Evolutionary conservation across 2,329 filamentous ascomycete genomes (phyloP).

Genomic region (Davidsoniella neocaledoniae): DNA sequence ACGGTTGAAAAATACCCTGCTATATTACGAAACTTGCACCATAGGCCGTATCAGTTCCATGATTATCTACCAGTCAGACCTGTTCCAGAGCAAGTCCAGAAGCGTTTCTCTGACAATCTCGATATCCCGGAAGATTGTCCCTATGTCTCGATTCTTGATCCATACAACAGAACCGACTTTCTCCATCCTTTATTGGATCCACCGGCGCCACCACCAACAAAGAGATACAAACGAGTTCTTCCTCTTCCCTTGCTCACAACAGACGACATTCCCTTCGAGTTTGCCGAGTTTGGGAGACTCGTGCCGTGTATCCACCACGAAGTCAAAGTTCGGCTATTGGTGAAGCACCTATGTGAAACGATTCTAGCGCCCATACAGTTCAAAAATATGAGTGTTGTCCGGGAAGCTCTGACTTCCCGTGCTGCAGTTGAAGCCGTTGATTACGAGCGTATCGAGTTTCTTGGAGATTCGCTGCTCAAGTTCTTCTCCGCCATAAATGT

Average conservation of each 20-base stretch:
- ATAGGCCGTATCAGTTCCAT: constrained; percentile 26
- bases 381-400: constrained; percentile 34
- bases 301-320: constrained; percentile 58
- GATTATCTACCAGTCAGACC: constrained; percentile 29
- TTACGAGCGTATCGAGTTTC: constrained; percentile 74
- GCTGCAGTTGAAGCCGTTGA: constrained; percentile 42
- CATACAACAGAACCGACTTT: constrained; percentile 42
- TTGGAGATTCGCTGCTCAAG: constrained; percentile 76
- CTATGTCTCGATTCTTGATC: constrained; percentile 31
- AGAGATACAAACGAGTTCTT: constrained; percentile 28
- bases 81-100: constrained; percentile 22
- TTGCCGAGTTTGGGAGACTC: constrained; percentile 38
- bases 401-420: constrained; percentile 54
- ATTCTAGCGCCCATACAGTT: constrained; percentile 30
- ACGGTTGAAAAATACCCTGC: constrained; percentile 16
- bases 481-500: constrained; percentile 52
- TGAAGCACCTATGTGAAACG: constrained; percentile 33
- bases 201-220: constrained; percentile 20
- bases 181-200: constrained; percentile 26
- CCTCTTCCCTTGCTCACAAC: constrained; percentile 31
- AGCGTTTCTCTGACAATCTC: constrained; percentile 21
- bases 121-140: constrained; percentile 26
- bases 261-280: constrained; percentile 28
- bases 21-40: constrained; percentile 18
- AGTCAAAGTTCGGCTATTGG: constrained; percentile 49